phyloP scores from a whole-genome alignment of 345 rosid species.

The Brassica nigra region DNA sequence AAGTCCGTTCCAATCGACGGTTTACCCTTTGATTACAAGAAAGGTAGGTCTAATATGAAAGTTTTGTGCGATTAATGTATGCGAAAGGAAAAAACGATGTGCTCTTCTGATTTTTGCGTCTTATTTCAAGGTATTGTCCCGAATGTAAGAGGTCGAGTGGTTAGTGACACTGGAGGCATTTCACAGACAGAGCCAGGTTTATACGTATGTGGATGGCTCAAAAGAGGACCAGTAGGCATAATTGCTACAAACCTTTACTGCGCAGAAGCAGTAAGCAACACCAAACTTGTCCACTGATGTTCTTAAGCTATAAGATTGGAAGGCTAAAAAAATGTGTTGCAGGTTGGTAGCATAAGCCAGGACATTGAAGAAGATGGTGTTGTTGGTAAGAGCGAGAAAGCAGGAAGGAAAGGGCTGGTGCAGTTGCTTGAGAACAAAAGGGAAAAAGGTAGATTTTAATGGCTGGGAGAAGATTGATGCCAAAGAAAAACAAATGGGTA shows the following conservation, averaged over 20 bases:
- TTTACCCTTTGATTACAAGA: constrained; percentile 73
- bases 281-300: constrained; percentile 10
- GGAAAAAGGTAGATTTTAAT: constrained; percentile 52
- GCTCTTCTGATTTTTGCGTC: neutral
- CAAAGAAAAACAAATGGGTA: constrained; percentile 71
- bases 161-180: constrained; percentile 47
- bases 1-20: constrained; percentile 74
- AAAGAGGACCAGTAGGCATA: constrained; percentile 93
- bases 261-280: constrained; percentile 75
- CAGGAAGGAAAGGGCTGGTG: constrained; percentile 72
- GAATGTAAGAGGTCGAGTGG: constrained; percentile 67
- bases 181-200: constrained; percentile 58
- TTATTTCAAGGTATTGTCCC: constrained; percentile 72
- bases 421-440: constrained; percentile 54
- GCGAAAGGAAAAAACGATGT: neutral
- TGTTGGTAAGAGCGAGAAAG: constrained; percentile 42
- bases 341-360: constrained; percentile 77
- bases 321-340: constrained; percentile 13
- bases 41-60: constrained; percentile 49
- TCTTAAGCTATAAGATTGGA: neutral
- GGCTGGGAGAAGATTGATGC: constrained; percentile 81
- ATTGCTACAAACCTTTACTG: constrained; percentile 88
- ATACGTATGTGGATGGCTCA: constrained; percentile 95
- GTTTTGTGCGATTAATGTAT: neutral
- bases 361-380: constrained; percentile 62